Evolutionary conservation across 2,329 filamentous ascomycete genomes (phyloP).

Genomic region (Fusarium sp.): DNA sequence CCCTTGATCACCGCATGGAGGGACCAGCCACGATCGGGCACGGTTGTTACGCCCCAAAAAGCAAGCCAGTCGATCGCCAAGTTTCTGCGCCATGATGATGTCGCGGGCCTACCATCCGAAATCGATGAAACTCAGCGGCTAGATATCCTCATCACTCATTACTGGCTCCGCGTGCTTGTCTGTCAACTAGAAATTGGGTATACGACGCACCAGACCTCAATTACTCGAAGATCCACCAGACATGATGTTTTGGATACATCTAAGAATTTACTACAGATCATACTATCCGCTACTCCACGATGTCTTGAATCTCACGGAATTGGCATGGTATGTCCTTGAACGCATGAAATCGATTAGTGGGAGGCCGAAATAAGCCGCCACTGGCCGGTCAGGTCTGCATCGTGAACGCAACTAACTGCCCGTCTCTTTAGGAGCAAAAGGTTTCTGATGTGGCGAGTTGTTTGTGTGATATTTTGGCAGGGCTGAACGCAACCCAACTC

Average conservation of each 20-base stretch:
- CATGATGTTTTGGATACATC: constrained; percentile 29
- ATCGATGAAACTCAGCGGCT: constrained; percentile 42
- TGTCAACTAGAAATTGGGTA: constrained; percentile 31
- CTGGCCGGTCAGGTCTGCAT: neutral
- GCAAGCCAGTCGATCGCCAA: neutral
- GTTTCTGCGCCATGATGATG: neutral
- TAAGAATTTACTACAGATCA: constrained; percentile 28
- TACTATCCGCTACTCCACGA: constrained; percentile 21
- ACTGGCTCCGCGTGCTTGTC: constrained; percentile 41
- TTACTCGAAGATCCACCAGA: neutral
- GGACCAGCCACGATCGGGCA: neutral
- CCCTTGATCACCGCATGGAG: constrained; percentile 15
- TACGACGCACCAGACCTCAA: neutral
- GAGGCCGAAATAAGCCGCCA: neutral
- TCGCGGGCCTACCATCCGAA: constrained; percentile 7
- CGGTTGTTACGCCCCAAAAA: neutral
- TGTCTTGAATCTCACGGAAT: constrained; percentile 42
- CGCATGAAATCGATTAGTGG: neutral
- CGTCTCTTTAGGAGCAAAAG: constrained; percentile 40
- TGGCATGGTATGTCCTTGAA: constrained; percentile 39
- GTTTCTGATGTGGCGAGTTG: constrained; percentile 42
- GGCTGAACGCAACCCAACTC: constrained; percentile 4
- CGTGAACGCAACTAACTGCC: neutral
- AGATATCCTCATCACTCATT: constrained; percentile 41
- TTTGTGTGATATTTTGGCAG: constrained; percentile 39